Evolutionary conservation across 2,329 filamentous ascomycete species (phyloP).

Genomic region (Paramyrothecium sp.): DNA sequence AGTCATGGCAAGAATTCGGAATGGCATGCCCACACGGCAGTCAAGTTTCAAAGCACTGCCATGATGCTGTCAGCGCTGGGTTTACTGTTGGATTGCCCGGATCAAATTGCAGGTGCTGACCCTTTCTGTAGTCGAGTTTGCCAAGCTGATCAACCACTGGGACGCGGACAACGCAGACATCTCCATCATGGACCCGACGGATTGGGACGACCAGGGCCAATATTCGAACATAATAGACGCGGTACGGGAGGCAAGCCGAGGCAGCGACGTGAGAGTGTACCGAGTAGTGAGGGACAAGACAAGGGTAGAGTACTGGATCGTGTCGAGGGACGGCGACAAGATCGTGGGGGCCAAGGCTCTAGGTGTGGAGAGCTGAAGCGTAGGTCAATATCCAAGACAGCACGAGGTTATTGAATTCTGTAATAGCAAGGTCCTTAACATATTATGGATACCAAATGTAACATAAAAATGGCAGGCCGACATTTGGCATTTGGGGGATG

Average conservation of each 20-base stretch:
- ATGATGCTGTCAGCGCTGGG: neutral
- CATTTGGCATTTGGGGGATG: too few relatives aligned
- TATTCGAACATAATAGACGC: conserved; percentile 70
- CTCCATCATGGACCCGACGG: conserved; percentile 62
- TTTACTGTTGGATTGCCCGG: neutral
- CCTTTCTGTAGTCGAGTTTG: conserved; percentile 60
- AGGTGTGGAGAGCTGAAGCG: conserved; percentile 60
- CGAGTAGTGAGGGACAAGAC: conserved; percentile 61
- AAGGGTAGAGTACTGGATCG: conserved; percentile 76
- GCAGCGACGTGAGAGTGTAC: conserved; percentile 74
- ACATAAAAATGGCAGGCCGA: too few relatives aligned
- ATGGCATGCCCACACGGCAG: too few relatives aligned
- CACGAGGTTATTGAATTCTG: too few relatives aligned
- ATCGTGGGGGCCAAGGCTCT: conserved; percentile 78
- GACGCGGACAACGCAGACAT: conserved; percentile 55
- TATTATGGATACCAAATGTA: too few relatives aligned
- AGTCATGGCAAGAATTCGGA: conserved; percentile 25
- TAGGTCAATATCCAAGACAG: neutral
- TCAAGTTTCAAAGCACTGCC: neutral
- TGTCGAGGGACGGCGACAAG: conserved; percentile 61
- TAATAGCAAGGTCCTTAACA: too few relatives aligned
- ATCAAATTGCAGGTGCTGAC: neutral
- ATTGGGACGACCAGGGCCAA: conserved; percentile 72
- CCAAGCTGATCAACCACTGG: conserved; percentile 61
- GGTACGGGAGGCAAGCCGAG: conserved; percentile 60